A percentile compares a stretch with the other conserved stretches of the same genome.
phyloP scores from a whole-genome alignment of 306 rosid species.

The Cicer cuneatum region DNA sequence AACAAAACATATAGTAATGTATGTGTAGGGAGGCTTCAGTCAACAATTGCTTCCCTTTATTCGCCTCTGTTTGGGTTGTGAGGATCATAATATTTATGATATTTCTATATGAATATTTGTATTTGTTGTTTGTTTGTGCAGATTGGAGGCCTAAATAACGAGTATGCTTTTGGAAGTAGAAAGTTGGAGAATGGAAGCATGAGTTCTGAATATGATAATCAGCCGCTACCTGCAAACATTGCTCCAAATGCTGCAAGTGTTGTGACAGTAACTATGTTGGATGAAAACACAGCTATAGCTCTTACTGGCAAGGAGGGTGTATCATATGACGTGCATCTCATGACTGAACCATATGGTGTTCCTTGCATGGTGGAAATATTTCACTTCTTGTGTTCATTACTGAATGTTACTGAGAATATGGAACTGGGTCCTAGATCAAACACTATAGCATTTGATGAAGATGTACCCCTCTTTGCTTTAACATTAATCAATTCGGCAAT shows the following conservation, averaged over 20 bases:
- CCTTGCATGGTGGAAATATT: slow-evolving; percentile 99
- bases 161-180: slow-evolving; percentile 70
- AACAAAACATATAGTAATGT: neutral
- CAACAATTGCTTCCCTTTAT: neutral
- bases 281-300: slow-evolving; percentile 61
- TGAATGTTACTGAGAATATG: slow-evolving; percentile 76
- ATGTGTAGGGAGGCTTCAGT: neutral
- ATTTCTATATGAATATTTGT: slow-evolving; percentile 31
- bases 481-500: slow-evolving; percentile 84
- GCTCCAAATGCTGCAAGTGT: slow-evolving; percentile 59
- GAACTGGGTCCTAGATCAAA: slow-evolving; percentile 78
- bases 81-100: slow-evolving; percentile 35
- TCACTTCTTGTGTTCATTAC: slow-evolving; percentile 84
- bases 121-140: slow-evolving; percentile 53
- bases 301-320: slow-evolving; percentile 65
- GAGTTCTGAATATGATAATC: slow-evolving; percentile 72
- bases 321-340: slow-evolving; percentile 73
- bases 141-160: slow-evolving; percentile 66
- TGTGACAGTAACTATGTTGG: slow-evolving; percentile 57
- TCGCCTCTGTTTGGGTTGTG: slow-evolving; percentile 21
- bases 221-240: slow-evolving; percentile 57
- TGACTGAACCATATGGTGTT: slow-evolving; percentile 94
- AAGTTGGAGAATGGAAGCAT: slow-evolving; percentile 80
- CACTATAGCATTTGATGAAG: slow-evolving; percentile 90
- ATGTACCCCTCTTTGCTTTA: slow-evolving; percentile 91